These are phyloP conservation scores for Moesziomyces sp. DNA, from an alignment of 1,284 basidiomycete species.

Conservation along the genomic window DNA sequence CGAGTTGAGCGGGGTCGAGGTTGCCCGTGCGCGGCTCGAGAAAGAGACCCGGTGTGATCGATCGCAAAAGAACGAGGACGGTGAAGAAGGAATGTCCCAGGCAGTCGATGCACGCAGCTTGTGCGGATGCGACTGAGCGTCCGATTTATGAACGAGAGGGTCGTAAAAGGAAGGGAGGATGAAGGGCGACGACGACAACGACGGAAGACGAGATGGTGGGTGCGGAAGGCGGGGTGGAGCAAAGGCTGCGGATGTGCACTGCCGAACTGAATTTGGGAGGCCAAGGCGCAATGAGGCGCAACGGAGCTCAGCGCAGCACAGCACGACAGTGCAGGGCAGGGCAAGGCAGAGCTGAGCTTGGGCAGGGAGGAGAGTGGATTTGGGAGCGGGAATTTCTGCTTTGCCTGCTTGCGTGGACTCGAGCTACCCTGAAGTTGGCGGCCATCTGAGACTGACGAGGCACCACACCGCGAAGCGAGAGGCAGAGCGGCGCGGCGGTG, in stretches of 20 bases:
- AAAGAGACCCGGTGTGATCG: conserved; percentile 4
- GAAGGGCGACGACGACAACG: conserved; percentile 13
- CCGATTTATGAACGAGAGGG: conserved; percentile 1
- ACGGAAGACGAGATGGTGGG: conserved; percentile 1
- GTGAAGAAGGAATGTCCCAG: conserved; percentile 8
- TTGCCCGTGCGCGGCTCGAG: conserved; percentile 15
- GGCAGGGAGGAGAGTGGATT: conserved; percentile 7
- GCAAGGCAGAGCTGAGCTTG: neutral
- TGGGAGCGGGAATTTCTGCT: too few species aligned
- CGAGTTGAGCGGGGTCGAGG: conserved; percentile 3
- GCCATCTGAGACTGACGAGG: too few species aligned
- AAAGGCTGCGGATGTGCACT: neutral
- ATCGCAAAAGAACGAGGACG: conserved; percentile 6
- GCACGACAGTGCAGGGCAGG: too few species aligned
- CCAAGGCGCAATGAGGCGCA: neutral
- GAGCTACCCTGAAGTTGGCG: too few species aligned
- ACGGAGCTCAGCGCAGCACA: neutral
- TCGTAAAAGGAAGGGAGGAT: neutral
- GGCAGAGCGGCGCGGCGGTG: too few species aligned
- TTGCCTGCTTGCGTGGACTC: too few species aligned
- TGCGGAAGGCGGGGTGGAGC: conserved; percentile 1
- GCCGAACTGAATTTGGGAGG: neutral
- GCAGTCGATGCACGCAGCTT: neutral
- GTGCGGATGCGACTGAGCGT: neutral
- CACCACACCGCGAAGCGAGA: too few species aligned